Base-by-base conservation (phyloP, 2,329 filamentous ascomycete species). In the Colletotrichum limetticola region DNA sequence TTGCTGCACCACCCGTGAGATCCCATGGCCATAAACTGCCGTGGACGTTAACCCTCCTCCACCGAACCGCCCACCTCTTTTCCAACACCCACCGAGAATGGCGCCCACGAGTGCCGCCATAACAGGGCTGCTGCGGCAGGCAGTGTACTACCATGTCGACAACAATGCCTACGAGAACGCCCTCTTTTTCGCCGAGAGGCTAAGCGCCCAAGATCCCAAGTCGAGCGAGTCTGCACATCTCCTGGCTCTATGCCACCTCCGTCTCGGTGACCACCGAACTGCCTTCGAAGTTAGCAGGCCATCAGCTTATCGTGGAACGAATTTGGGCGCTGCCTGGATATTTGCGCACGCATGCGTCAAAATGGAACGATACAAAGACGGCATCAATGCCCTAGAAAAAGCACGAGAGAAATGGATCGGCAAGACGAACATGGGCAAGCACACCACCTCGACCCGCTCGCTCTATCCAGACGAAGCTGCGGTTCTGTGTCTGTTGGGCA, bases 91-190 rank as follows among this genome's bases (percentile, higher is more conserved):
- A 64, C 55, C 59, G 75, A 82, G 68, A 72, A 91, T 91, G 89
- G 87, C 88, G 71, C 89, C 88, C 49, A 86, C 85, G 69, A 85
- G 81, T 76, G 83, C 85, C 63, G 85, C 86, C 75, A 84, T 89
- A 56, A 85, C 85, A 62, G 83, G 85, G 78, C 84, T 90, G 74
- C 78, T 92, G 71, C 87, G 88, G 78, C 90, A 92, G 81, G 83
- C 89, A 71, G 85, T 92, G 69, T 84, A 91, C 78, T 92, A 92
- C 80, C 90, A 92, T 78, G 91, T 99, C 82, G 97, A 99, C 86
- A 97, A 98, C 81, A 92, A 95, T 79, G 91, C 95, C 49, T 89
- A 93, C 80, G 92, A 95, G 68, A 98, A 97, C 80, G 97, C 97
- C 69, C 91, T 98, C 63, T 99, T 99, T 85, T 94, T 98, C 74